These are phyloP conservation scores for Penicillium psychrosexuale DNA, from an alignment of 2,329 filamentous ascomycete species.

Conservation along the genomic window DNA sequence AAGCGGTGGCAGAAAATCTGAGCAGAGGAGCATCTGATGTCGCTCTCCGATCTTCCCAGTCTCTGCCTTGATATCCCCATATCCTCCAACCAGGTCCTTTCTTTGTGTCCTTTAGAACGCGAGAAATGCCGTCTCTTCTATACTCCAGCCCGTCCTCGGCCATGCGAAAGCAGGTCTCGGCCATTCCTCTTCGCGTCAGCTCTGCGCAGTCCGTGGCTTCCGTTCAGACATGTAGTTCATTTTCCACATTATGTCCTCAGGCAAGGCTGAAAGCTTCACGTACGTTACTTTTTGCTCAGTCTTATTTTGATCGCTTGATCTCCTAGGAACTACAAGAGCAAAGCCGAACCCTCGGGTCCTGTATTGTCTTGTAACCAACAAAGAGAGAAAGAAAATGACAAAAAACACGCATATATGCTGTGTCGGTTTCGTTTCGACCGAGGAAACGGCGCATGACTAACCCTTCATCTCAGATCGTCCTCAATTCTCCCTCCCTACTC, in stretches of 20 bases:
- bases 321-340: not conserved
- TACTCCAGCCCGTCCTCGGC: constrained; percentile 32
- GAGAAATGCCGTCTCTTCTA: constrained; percentile 32
- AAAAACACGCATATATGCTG: not conserved
- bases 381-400: not conserved
- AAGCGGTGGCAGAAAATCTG: constrained; percentile 30
- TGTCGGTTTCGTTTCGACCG: not conserved
- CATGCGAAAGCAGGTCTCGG: constrained; percentile 36
- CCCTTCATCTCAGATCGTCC: constrained; percentile 18
- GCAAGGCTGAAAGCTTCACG: constrained; percentile 28
- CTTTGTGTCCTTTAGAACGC: constrained; percentile 9
- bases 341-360: not conserved
- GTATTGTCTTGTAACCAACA: constrained; percentile 2
- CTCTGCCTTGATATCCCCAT: not conserved
- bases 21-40: constrained; percentile 13
- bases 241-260: constrained; percentile 29
- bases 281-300: constrained; percentile 23
- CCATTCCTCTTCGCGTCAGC: constrained; percentile 28
- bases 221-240: constrained; percentile 29
- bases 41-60: constrained; percentile 5
- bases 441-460: constrained; percentile 12
- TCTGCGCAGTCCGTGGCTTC: constrained; percentile 28
- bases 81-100: constrained; percentile 7
- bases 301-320: not conserved
- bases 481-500: constrained; percentile 20